phyloP scores from a whole-genome alignment of 768 basidiomycete species.

The Lepiota venenata region DNA sequence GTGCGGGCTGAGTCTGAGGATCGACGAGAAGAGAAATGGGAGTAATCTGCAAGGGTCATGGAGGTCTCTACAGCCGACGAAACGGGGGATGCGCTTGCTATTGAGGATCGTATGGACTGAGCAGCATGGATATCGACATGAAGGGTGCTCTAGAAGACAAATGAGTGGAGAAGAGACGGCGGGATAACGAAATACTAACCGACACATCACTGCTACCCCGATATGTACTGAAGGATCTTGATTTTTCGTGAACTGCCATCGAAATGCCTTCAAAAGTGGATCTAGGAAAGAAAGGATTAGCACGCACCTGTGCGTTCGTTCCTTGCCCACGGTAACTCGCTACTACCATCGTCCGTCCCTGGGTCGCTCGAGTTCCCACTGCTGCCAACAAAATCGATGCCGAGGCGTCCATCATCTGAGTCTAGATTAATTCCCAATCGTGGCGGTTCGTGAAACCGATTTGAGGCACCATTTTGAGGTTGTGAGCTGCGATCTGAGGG shows the following conservation, averaged over 20 bases:
- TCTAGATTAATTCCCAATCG: conserved; percentile 43
- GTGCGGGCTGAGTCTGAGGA: conserved; percentile 72
- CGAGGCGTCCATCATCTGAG: conserved; percentile 54
- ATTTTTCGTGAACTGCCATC: background rate
- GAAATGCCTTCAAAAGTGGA: background rate
- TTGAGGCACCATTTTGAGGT: conserved; percentile 22
- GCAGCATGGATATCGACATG: conserved; percentile 54
- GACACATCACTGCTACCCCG: background rate
- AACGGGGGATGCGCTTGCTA: conserved; percentile 28
- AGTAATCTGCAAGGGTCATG: conserved; percentile 31
- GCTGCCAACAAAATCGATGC: conserved; percentile 46
- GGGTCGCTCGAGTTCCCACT: conserved; percentile 34
- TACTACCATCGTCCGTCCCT: conserved; percentile 44
- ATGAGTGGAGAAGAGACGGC: conserved; percentile 6
- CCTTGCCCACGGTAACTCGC: conserved; percentile 59
- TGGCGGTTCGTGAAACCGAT: conserved; percentile 26
- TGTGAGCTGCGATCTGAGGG: conserved; percentile 21
- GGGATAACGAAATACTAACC: conserved; percentile 10
- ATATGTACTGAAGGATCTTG: conserved; percentile 1
- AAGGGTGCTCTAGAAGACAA: conserved; percentile 31
- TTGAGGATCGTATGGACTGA: conserved; percentile 39
- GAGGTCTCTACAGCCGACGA: conserved; percentile 29
- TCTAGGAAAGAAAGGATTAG: conserved; percentile 8
- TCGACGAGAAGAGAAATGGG: conserved; percentile 38
- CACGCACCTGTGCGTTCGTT: conserved; percentile 42